phyloP scores from a whole-genome alignment of 345 rosid species.

The Aquilaria sinensis region DNA sequence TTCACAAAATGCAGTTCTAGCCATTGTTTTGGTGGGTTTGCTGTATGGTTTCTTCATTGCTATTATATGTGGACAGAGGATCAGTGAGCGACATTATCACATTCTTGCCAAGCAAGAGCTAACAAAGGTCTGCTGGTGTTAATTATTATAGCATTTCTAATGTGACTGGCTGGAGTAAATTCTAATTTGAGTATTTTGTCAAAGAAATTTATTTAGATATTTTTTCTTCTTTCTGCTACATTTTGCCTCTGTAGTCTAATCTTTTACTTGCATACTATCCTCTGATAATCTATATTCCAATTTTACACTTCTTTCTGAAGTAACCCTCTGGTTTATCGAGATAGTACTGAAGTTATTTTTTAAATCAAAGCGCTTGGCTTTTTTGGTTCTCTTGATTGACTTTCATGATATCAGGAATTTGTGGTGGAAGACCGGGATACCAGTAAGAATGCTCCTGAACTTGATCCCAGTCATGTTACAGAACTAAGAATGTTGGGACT shows the following conservation, averaged over 20 bases:
- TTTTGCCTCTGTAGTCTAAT: too few species aligned
- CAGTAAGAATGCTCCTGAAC: slow-evolving; percentile 67
- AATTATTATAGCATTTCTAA: background rate
- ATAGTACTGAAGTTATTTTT: background rate
- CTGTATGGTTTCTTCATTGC: slow-evolving; percentile 98
- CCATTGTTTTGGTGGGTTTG: slow-evolving; percentile 93
- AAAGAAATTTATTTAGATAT: background rate
- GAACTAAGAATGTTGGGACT: slow-evolving; percentile 94
- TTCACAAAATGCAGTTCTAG: slow-evolving; percentile 51
- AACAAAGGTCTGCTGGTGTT: slow-evolving; percentile 55
- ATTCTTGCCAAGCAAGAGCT: slow-evolving; percentile 98
- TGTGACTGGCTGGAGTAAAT: background rate
- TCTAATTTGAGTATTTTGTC: background rate
- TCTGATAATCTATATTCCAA: too few species aligned
- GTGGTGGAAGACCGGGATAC: slow-evolving; percentile 89
- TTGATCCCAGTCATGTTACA: slow-evolving; percentile 77
- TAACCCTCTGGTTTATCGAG: background rate
- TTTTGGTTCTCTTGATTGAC: background rate
- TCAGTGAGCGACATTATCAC: slow-evolving; percentile 94
- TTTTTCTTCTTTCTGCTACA: background rate
- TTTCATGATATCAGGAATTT: slow-evolving; percentile 56
- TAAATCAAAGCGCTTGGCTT: background rate
- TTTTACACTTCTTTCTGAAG: background rate
- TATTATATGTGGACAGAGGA: slow-evolving; percentile 98
- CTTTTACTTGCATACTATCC: too few species aligned